Conservation (phyloP, 768 basidiomycete species). For the Cystofilobasidium capitatum region DNA sequence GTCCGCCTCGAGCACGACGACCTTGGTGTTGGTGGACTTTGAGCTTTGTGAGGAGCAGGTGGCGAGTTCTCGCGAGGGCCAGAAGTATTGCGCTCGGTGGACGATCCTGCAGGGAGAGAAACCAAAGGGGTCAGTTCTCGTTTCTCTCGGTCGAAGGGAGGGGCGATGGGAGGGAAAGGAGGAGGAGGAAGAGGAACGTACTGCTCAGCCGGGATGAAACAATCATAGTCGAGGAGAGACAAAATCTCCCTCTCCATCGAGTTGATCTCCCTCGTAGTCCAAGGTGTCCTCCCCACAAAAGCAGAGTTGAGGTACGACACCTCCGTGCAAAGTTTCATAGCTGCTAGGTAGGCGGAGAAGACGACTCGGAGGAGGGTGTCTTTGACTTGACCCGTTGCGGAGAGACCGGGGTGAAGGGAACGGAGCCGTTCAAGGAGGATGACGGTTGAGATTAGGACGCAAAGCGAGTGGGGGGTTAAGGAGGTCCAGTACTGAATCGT, state of each 20-base stretch:
- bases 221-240: not conserved
- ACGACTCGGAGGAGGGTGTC: not conserved
- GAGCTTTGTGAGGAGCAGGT: too few species aligned
- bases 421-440: not conserved
- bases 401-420: not conserved
- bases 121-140: too few species aligned
- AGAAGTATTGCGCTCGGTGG: not conserved
- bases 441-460: not conserved
- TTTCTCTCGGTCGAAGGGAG: too few species aligned
- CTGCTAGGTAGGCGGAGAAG: not conserved
- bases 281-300: not conserved
- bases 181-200: not conserved
- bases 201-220: not conserved
- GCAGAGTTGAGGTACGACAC: not conserved
- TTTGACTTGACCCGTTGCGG: not conserved
- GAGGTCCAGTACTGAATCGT: not conserved
- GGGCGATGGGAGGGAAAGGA: not conserved
- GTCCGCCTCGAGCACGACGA: not conserved
- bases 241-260: conserved; percentile 10
- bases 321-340: not conserved
- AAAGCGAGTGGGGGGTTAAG: not conserved
- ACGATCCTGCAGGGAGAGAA: not conserved
- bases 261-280: not conserved
- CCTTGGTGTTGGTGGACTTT: too few species aligned
- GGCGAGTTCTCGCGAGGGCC: not conserved